phyloP scores from a whole-genome alignment of 257 asterid species.

The Gentiana dahurica region DNA sequence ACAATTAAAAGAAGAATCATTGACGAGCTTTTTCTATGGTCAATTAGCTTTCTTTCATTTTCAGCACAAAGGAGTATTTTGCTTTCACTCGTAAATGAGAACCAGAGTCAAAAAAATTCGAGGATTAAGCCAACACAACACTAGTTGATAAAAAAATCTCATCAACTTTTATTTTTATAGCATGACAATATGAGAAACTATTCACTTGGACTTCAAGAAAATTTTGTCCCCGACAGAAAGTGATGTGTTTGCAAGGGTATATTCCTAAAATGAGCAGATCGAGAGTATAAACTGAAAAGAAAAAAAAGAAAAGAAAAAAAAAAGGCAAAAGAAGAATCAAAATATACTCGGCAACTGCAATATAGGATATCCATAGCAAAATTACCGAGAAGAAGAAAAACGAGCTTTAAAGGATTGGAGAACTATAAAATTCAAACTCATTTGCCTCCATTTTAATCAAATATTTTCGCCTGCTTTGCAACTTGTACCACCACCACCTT shows the following conservation, averaged over 20 bases:
- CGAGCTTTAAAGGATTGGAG: conserved; percentile 24
- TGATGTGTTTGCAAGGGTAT: too few species aligned
- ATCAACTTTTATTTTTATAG: too few species aligned
- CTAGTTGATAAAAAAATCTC: too few species aligned
- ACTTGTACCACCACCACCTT: conserved; percentile 1
- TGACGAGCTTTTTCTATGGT: too few species aligned
- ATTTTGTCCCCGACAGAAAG: too few species aligned
- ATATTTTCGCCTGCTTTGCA: neutral
- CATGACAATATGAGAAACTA: too few species aligned
- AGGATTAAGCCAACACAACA: too few species aligned
- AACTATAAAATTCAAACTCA: conserved; percentile 43
- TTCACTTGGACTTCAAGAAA: too few species aligned
- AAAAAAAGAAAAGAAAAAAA: neutral
- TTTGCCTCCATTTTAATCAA: conserved; percentile 45
- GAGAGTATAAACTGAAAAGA: neutral
- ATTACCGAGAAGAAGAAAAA: neutral
- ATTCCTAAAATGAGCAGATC: too few species aligned
- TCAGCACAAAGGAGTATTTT: neutral
- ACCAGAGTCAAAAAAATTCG: neutral
- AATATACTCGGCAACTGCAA: neutral
- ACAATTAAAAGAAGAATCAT: too few species aligned
- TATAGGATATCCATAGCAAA: neutral
- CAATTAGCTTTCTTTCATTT: too few species aligned
- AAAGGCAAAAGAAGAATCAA: neutral
- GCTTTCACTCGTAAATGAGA: neutral